Evolutionary conservation across 441 rosid species (phyloP), one percentile per base, ranked within the genome.

Genomic region (Isatis lusitanica): DNA sequence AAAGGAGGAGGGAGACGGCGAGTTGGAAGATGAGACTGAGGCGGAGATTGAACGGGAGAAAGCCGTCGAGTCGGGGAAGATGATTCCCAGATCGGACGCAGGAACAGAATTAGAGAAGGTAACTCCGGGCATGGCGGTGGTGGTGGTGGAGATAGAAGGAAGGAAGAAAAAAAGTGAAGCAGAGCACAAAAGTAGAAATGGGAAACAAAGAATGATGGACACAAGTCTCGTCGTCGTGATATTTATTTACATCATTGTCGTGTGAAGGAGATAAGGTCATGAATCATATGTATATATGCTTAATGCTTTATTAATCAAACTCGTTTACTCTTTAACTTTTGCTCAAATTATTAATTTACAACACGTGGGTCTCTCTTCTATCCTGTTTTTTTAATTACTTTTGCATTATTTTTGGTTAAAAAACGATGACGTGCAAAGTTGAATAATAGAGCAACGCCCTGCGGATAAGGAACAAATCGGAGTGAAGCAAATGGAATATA

Each of bases 81-180:
- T 12, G 52, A 60, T 24, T 13, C 70, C 39, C 2, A 71, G 74
- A 71, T 77, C 73, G 66, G 69, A 31, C 21, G 72, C 18, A 17
- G 62, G 56, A 65, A 48, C 48, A 56, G 69, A 26, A 38, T 38
- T 38, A 35, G 64, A 44, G 73, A 71, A 66, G 40, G 65, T 24
- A 52, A 77, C 65, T 44, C 80, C 77, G 26, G 80, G n/a, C 80
- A 77, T 76, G 40, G 58, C n/a, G n/a, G n/a, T 60, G 39, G 68
- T 44, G 28, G 48, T 63, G 7, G 69, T 30, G 44, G 62, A 58
- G 66, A 66, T 10, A 50, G 66, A 33, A 8, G 30, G 9, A 24
- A 36, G 6, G 43, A 13, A 40, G 6, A 13, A 47, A 5, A 26
- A 31, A 69, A 63, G 70, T 55, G 75, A 64, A 70, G 62, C 71